Percentiles rank a stretch among this genome's conserved stretches.
phyloP scores from a whole-genome alignment of 106 monocot species.

The Amphibolis antarctica region DNA sequence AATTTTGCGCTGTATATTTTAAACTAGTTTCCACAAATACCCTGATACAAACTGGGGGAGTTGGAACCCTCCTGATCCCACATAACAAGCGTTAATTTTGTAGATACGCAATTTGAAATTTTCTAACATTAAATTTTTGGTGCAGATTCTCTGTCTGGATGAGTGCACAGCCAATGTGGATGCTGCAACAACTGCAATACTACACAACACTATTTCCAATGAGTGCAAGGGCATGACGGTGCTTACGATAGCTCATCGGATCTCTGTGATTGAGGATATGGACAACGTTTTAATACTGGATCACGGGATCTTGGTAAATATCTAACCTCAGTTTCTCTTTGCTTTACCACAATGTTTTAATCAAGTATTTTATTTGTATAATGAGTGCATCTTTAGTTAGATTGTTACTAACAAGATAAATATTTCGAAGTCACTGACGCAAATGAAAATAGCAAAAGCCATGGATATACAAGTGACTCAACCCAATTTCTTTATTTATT shows the following conservation, averaged over 20 bases:
- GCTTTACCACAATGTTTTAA: not conserved
- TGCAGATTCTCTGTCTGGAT: constrained; percentile 91
- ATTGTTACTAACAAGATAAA: not conserved
- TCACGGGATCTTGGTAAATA: constrained; percentile 56
- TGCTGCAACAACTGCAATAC: constrained; percentile 42
- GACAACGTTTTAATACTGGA: constrained; percentile 77
- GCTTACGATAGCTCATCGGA: constrained; percentile 88
- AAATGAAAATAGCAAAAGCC: no score
- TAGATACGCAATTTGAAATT: not conserved
- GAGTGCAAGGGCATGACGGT: constrained; percentile 82
- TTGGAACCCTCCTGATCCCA: not conserved
- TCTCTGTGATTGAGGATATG: constrained; percentile 70
- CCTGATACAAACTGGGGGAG: not conserved
- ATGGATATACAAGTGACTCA: no score
- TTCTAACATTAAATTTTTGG: not conserved
- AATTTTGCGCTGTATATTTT: no score
- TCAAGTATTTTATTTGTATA: no score
- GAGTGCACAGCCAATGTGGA: constrained; percentile 93
- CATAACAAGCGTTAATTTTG: not conserved
- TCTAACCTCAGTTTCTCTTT: no score
- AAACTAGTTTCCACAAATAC: not conserved
- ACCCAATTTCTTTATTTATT: no score
- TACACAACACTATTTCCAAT: constrained; percentile 64
- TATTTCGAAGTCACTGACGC: no score
- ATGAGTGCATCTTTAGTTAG: not conserved